Percentiles rank a stretch among this genome's conserved stretches.
Evolutionary conservation across 306 rosid genomes (phyloP).

Genomic region (Calophaca sinica): DNA sequence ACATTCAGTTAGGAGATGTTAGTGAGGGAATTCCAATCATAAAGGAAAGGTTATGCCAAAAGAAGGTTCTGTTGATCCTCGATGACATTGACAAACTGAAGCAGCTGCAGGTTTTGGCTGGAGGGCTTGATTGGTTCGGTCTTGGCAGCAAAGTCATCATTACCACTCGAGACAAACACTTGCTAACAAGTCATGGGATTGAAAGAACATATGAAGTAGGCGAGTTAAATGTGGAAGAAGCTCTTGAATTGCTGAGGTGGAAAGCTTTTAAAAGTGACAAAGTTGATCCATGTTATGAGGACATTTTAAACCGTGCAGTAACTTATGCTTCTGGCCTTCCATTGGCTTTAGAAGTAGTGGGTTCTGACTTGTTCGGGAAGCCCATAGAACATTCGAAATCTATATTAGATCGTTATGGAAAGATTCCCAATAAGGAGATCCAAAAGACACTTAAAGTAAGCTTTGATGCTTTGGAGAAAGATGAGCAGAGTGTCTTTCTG

Average conservation of each 20-base stretch:
- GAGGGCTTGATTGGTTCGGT: neutral
- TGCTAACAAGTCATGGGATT: neutral
- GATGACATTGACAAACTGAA: neutral
- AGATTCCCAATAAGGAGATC: neutral
- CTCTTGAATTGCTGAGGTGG: constrained; percentile 10
- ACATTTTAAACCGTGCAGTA: neutral
- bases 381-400: neutral
- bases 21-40: constrained; percentile 1
- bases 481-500: neutral
- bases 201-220: neutral
- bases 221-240: neutral
- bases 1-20: neutral
- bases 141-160: neutral
- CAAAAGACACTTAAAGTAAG: neutral
- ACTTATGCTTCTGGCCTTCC: constrained; percentile 13
- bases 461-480: constrained; percentile 4
- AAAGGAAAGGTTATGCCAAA: neutral
- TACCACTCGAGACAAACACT: neutral
- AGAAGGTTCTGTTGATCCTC: neutral
- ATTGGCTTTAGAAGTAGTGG: constrained; percentile 36
- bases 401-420: neutral
- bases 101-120: neutral
- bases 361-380: constrained; percentile 24
- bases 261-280: neutral
- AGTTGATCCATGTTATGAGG: neutral